Evolutionary conservation across 2,329 filamentous ascomycete genomes (phyloP), one percentile per base, ranked within the genome.

Genomic region (Nigrospora oryzae): DNA sequence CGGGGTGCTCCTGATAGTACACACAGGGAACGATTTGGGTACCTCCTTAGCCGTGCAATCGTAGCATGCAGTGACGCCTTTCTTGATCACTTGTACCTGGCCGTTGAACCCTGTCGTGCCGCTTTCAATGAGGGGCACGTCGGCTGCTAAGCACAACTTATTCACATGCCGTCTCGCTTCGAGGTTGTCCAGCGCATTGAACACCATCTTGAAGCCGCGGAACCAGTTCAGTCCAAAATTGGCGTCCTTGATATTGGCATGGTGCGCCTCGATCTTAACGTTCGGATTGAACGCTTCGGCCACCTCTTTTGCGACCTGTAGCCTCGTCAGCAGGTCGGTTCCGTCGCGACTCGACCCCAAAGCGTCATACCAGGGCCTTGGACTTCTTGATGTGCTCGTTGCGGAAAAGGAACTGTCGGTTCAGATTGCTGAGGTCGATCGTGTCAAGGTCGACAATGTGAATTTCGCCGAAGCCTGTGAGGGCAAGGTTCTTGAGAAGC

Each of bases 371-470:
- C 67, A 95, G 68, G 42, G 93, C 90, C 63, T 98, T 98, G 1
- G 91, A 81, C 64, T 95, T 95, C 67, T 96, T 97, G 67, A 98
- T 97, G 60, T 98, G 93, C 63, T 97, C 90, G 57, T 91, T 85
- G 49, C 90, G 81, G 65, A 98, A 98, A 40, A 98, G 81, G 59
- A 98, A 98, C 64, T 98, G 93, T 45, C 93, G 86, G 58, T 98
- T 98, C 42, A 98, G 77, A 62, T 98, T 98, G 68, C 89, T 95
- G 17, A 98, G 76, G 62, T 98, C 93, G 68, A 98, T 97, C 1
- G 93, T 98, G 64, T 98, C 93, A 48, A 98, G 85, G 65, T 98
- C 93, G 54, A 98, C 89, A 38, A 97, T 84, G 64, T 95, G 87
- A 42, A 97, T 83, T 67, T 95, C 86, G 53, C 89, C 89, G 56